Evolutionary conservation across 2,329 filamentous ascomycete genomes (phyloP).

Genomic region (Ceratocystis diversiconidia): DNA sequence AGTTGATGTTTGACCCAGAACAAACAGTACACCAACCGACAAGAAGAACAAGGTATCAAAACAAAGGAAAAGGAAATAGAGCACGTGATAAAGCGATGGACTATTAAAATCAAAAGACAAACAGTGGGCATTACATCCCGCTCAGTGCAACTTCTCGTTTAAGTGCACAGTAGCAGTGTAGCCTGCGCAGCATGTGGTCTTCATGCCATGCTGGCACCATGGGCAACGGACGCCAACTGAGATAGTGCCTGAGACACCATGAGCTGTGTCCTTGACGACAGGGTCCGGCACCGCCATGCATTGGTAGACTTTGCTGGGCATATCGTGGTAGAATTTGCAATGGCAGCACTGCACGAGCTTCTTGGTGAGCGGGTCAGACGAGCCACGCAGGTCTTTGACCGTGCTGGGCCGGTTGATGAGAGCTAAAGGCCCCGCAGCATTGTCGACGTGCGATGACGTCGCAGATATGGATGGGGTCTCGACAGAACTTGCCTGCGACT

Average conservation of each 20-base stretch:
- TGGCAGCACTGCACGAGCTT: conserved; percentile 52
- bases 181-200: conserved; percentile 51
- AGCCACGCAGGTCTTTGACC: conserved; percentile 8
- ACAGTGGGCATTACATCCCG: neutral
- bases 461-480: conserved; percentile 9
- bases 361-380: conserved; percentile 38
- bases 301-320: conserved; percentile 50
- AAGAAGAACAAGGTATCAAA: neutral
- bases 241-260: conserved; percentile 41
- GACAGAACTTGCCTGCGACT: conserved; percentile 7
- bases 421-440: neutral
- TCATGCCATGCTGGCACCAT: conserved; percentile 61
- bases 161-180: conserved; percentile 53
- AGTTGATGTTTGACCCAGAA: neutral
- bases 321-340: conserved; percentile 51
- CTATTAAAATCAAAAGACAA: neutral
- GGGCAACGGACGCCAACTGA: conserved; percentile 52
- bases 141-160: conserved; percentile 44
- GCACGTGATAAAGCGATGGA: neutral
- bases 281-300: conserved; percentile 47
- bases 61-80: neutral
- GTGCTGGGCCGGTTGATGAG: neutral
- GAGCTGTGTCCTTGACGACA: conserved; percentile 36
- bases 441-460: neutral
- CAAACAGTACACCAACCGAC: neutral